These are phyloP conservation scores for Penicillium chermesinum DNA, from an alignment of 495 filamentous ascomycete species.

Conservation along the genomic window DNA sequence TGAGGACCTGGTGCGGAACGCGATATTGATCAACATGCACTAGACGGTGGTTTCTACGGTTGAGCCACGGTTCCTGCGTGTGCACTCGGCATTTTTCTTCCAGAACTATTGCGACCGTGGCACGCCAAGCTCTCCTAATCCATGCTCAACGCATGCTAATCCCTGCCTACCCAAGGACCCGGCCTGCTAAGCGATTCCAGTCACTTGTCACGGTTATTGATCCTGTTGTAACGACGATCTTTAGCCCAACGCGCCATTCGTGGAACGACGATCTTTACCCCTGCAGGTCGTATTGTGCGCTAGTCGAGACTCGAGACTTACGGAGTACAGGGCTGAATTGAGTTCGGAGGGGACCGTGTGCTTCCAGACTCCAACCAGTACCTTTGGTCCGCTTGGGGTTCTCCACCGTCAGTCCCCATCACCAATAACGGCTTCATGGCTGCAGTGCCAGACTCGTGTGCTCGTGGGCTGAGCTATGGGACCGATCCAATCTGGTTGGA, in stretches of 20 bases:
- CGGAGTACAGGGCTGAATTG: no score
- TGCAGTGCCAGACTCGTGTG: slow-evolving; percentile 4
- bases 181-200: neutral
- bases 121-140: no score
- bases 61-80: neutral
- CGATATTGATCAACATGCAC: neutral
- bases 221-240: slow-evolving; percentile 9
- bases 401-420: neutral
- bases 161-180: neutral
- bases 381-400: neutral
- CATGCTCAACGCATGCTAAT: no score
- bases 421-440: neutral
- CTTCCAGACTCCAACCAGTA: neutral
- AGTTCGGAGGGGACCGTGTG: slow-evolving; percentile 2
- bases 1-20: neutral
- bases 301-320: neutral
- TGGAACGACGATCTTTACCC: slow-evolving; percentile 6
- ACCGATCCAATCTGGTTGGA: neutral
- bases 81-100: neutral
- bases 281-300: neutral
- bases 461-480: slow-evolving; percentile 7
- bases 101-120: neutral
- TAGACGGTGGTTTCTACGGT: neutral
- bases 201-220: slow-evolving; percentile 14
- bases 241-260: neutral